Evolutionary conservation across 305 asterid genomes (phyloP).

Genomic region (Withania somnifera): DNA sequence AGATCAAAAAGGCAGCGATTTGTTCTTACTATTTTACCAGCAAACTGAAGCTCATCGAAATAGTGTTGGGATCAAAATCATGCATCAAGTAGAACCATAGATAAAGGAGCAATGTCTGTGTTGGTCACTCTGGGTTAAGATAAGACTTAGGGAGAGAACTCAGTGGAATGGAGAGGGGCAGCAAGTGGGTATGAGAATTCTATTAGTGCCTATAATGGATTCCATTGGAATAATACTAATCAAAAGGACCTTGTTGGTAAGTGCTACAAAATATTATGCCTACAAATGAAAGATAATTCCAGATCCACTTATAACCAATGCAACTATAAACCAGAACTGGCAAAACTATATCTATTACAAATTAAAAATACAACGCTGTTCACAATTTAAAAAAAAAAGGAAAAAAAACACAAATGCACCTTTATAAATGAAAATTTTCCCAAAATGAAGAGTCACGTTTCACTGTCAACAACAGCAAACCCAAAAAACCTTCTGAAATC

Average conservation of each 20-base stretch:
- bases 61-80: not conserved
- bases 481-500: no score
- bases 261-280: not conserved
- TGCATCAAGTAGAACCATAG: not conserved
- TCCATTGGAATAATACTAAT: constrained; percentile 2
- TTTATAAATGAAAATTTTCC: no score
- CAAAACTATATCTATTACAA: not conserved
- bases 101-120: not conserved
- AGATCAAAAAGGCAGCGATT: not conserved
- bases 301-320: not conserved
- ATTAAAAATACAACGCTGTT: not conserved
- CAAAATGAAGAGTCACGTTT: no score
- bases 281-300: not conserved
- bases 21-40: not conserved
- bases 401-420: not conserved
- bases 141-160: not conserved
- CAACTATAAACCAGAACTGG: not conserved
- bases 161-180: not conserved
- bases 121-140: not conserved
- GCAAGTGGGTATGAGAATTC: not conserved
- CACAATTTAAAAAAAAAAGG: no score
- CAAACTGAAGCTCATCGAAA: not conserved
- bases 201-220: constrained; percentile 1
- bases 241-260: not conserved
- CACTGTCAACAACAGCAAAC: no score